Conservation (phyloP, 2,329 filamentous ascomycete species). For the Diplodia intermedia region DNA sequence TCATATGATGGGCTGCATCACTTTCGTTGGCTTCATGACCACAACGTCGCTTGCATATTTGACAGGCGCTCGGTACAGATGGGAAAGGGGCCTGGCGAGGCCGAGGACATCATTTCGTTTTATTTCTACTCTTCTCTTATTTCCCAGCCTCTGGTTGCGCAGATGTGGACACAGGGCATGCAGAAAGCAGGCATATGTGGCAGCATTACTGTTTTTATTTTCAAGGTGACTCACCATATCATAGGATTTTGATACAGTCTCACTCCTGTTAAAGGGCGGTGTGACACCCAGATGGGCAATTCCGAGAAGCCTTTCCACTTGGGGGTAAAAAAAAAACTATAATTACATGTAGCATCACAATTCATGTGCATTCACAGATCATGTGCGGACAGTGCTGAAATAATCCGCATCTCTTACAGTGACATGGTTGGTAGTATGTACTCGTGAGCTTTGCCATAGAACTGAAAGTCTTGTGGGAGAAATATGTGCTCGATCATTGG, state of each 20-base stretch:
- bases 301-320: background rate
- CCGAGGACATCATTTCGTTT: constrained; percentile 10
- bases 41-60: constrained; percentile 28
- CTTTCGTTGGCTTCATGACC: constrained; percentile 19
- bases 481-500: background rate
- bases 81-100: constrained; percentile 20
- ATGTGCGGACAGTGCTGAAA: no score
- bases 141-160: constrained; percentile 5
- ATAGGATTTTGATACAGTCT: background rate
- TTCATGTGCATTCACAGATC: background rate
- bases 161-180: constrained; percentile 5
- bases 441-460: no score
- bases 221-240: background rate
- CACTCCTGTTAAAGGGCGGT: background rate
- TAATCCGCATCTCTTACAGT: no score
- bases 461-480: background rate
- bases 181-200: constrained; percentile 25
- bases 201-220: constrained; percentile 1
- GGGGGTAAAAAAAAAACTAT: background rate
- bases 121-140: constrained; percentile 6
- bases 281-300: background rate
- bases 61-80: constrained; percentile 28
- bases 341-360: background rate
- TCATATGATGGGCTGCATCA: constrained; percentile 10
- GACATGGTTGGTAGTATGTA: no score